These are phyloP conservation scores for Pharnaceum exiguum DNA, from an alignment of 148 eudicot genomes.

Conservation along the genomic window DNA sequence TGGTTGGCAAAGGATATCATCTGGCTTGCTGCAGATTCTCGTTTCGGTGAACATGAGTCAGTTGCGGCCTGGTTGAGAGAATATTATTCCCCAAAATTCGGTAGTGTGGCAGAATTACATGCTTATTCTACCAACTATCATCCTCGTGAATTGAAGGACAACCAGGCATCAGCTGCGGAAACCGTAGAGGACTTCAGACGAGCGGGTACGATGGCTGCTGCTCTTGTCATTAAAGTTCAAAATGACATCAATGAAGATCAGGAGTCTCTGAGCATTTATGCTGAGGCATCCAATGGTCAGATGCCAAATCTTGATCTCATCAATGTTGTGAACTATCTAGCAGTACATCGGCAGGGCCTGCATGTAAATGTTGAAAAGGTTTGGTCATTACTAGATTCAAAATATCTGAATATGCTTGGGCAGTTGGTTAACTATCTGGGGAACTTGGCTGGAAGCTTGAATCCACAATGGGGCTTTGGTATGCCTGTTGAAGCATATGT, in stretches of 20 bases:
- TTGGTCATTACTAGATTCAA: conserved; percentile 55
- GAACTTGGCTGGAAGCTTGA: conserved; percentile 57
- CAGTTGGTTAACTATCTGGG: conserved; percentile 52
- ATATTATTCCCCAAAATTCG: conserved; percentile 62
- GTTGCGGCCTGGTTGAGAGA: conserved; percentile 86
- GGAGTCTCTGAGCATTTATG: conserved; percentile 67
- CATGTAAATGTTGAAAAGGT: conserved; percentile 67
- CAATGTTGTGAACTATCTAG: conserved; percentile 84
- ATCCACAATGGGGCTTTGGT: conserved; percentile 82
- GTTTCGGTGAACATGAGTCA: conserved; percentile 75
- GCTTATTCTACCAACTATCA: conserved; percentile 22
- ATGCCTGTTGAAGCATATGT: conserved; percentile 69
- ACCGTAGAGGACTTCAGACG: conserved; percentile 52
- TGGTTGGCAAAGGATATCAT: conserved; percentile 97
- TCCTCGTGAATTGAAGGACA: conserved; percentile 15
- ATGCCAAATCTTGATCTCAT: conserved; percentile 99
- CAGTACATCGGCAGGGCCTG: conserved; percentile 82
- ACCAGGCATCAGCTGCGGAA: conserved; percentile 18
- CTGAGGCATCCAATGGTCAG: conserved; percentile 98
- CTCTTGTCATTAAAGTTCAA: conserved; percentile 78
- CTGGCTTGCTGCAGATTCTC: conserved; percentile 98
- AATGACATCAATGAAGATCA: conserved; percentile 31
- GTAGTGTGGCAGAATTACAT: conserved; percentile 24
- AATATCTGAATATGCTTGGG: conserved; percentile 56
- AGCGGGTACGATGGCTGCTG: conserved; percentile 99